Percentiles rank a stretch among this genome's conserved stretches.
Evolutionary conservation across 228 moss, liverwort and hornwort genomes (phyloP).

Genomic region (Sphagnum fallax): DNA sequence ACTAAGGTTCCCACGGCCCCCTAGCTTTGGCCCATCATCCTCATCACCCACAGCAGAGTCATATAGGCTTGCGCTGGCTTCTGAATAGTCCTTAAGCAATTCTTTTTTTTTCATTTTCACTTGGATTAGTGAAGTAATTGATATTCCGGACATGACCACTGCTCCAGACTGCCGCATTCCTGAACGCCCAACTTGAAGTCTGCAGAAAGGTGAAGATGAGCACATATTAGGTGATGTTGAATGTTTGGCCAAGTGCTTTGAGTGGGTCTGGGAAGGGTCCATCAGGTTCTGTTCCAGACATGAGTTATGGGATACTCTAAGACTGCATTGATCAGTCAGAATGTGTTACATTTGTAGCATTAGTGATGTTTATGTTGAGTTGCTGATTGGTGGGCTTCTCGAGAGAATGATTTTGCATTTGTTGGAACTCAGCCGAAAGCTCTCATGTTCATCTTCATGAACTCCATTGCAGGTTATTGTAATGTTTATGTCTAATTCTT

Average conservation of each 20-base stretch:
- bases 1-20: slow-evolving; percentile 26
- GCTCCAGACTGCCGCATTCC: slow-evolving; percentile 47
- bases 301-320: background rate
- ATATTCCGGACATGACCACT: slow-evolving; percentile 57
- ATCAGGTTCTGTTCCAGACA: slow-evolving; percentile 22
- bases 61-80: slow-evolving; percentile 29
- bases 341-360: no score
- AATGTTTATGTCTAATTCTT: background rate
- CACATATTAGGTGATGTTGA: slow-evolving; percentile 49
- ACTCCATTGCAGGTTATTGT: background rate
- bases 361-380: background rate
- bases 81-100: slow-evolving; percentile 19
- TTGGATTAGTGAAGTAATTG: slow-evolving; percentile 41
- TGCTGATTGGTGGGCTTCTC: background rate
- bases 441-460: background rate
- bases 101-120: slow-evolving; percentile 18
- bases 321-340: no score
- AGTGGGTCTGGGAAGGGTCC: slow-evolving; percentile 22
- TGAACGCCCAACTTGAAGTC: slow-evolving; percentile 47
- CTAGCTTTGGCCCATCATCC: background rate
- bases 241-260: slow-evolving; percentile 19
- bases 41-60: slow-evolving; percentile 10
- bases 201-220: slow-evolving; percentile 48
- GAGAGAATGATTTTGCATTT: background rate
- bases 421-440: background rate